These are phyloP conservation scores for Spatholobus suberectus DNA, from an alignment of 306 rosid genomes.

Conservation along the genomic window DNA sequence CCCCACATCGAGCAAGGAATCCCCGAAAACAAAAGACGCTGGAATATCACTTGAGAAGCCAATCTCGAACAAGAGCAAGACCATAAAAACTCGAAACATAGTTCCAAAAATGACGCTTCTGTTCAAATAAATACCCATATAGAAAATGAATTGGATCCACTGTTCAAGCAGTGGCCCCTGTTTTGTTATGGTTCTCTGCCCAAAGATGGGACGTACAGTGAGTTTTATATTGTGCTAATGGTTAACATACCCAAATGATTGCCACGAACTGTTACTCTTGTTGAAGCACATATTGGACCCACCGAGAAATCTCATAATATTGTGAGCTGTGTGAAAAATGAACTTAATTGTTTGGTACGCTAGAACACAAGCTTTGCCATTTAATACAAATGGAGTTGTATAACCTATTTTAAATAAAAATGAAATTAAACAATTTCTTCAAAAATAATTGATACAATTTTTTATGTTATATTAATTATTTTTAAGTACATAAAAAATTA, in stretches of 20 bases:
- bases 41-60: conserved; percentile 48
- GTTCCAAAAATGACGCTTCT: conserved; percentile 8
- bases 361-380: not conserved
- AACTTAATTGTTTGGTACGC: conserved; percentile 4
- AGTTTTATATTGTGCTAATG: not conserved
- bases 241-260: not conserved
- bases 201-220: not conserved
- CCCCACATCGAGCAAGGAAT: conserved; percentile 74
- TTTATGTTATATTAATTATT: no score
- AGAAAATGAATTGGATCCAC: not conserved
- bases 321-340: conserved; percentile 12
- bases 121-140: conserved; percentile 25
- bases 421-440: no score
- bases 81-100: not conserved
- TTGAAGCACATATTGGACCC: not conserved
- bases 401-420: no score
- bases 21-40: conserved; percentile 76
- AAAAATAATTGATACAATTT: no score
- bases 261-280: not conserved
- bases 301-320: not conserved
- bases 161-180: no score
- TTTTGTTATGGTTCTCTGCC: conserved; percentile 23
- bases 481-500: no score
- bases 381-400: no score
- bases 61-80: conserved; percentile 26